A percentile compares a stretch with the other conserved stretches of the same genome.
These are phyloP conservation scores for Penicillium robsamsonii DNA, from an alignment of 495 filamentous ascomycete genomes.

Conservation along the genomic window DNA sequence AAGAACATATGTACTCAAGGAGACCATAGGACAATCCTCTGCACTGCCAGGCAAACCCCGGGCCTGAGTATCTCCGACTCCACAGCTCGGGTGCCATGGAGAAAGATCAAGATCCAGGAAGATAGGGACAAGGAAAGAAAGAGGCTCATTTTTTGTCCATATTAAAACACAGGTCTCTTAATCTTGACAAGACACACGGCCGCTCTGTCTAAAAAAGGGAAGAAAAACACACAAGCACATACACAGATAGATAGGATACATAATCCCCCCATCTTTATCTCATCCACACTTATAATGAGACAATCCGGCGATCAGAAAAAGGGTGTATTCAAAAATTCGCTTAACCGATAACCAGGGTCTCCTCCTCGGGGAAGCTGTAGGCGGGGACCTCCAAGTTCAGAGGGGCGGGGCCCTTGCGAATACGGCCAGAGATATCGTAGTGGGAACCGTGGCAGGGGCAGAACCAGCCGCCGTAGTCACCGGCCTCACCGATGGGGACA, in stretches of 20 bases:
- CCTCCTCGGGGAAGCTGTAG: conserved; percentile 84
- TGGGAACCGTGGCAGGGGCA: conserved; percentile 99
- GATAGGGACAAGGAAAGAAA: conserved; percentile 28
- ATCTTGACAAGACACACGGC: conserved; percentile 44
- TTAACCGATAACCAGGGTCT: conserved; percentile 77
- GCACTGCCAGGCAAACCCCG: conserved; percentile 9
- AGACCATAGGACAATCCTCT: conserved; percentile 20
- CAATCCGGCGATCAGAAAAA: conserved; percentile 13
- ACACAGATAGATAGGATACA: conserved; percentile 32
- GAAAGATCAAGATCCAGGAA: conserved; percentile 5
- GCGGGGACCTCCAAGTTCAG: conserved; percentile 92
- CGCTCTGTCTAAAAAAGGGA: conserved; percentile 42
- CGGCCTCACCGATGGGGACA: conserved; percentile 97
- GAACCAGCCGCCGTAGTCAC: conserved; percentile 99
- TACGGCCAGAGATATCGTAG: conserved; percentile 98
- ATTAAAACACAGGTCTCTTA: conserved; percentile 49
- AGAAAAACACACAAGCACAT: conserved; percentile 31
- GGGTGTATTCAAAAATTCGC: conserved; percentile 20
- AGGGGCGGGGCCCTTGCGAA: conserved; percentile 92
- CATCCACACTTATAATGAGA: conserved; percentile 23
- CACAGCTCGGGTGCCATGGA: conserved; percentile 7
- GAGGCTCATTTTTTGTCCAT: conserved; percentile 46
- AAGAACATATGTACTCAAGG: conserved; percentile 36
- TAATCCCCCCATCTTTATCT: conserved; percentile 18
- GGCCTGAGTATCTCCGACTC: conserved; percentile 5